These are phyloP conservation scores for Trichoderma sp. DNA, from an alignment of 2,329 filamentous ascomycete genomes.

Conservation along the genomic window DNA sequence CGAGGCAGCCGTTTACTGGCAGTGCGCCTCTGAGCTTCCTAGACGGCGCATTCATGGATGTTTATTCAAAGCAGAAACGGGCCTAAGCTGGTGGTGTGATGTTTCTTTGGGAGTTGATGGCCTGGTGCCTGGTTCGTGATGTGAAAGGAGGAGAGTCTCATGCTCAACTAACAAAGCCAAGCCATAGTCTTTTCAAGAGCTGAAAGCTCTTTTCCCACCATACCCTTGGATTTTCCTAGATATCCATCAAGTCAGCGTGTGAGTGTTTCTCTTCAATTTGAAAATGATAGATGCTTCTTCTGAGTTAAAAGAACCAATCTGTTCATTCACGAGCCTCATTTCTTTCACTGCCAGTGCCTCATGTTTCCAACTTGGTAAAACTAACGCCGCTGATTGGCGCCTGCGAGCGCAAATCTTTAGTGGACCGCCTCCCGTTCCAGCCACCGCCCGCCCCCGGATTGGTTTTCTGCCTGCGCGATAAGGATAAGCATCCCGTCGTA, in stretches of 20 bases:
- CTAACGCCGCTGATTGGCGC: neutral
- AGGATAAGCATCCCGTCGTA: neutral
- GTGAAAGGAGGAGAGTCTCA: neutral
- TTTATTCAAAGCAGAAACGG: neutral
- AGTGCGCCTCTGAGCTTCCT: neutral
- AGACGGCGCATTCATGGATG: neutral
- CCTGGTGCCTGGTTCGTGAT: neutral
- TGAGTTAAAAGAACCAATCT: neutral
- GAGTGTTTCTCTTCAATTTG: neutral
- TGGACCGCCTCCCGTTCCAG: neutral
- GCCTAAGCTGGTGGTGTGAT: neutral
- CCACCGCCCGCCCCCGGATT: slow-evolving; percentile 1
- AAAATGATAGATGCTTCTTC: neutral
- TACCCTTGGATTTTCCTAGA: neutral
- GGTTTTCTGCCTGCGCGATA: neutral
- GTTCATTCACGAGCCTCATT: neutral
- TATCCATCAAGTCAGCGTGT: neutral
- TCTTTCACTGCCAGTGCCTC: neutral
- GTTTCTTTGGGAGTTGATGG: neutral
- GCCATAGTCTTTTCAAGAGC: neutral
- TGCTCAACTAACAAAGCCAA: neutral
- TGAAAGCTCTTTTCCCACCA: neutral
- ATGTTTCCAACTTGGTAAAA: neutral
- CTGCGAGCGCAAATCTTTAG: neutral
- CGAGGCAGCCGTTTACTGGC: neutral